Base-by-base conservation (phyloP, 306 rosid genomes). In the Vachellia pachyceras region DNA sequence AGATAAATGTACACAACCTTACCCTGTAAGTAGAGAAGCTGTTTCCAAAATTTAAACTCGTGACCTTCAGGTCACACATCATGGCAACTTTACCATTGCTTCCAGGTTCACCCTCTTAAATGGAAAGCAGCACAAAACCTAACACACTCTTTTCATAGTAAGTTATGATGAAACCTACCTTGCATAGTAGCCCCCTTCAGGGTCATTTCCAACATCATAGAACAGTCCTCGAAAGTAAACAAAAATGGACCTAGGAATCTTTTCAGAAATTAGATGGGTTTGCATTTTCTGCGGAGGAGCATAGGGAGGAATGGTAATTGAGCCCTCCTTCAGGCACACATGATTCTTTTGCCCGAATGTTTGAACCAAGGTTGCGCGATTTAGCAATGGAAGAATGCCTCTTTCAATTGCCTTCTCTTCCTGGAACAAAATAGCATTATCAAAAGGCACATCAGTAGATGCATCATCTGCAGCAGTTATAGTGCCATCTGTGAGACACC, bases 201-300 rank as follows among this genome's bases (percentile, higher is more conserved):
- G 98, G 77, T 93, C 98, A 89, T 93, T 93, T 82, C 97, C 97
- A 25, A 93, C 97, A 83, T 93, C 97, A 86, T 93, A 93, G 80
- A 93, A 93, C 72, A 93, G 86, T 82, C 97, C 97, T 63, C 97
- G 90, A 81, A 93, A 93, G 85, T 93, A 93, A 80, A 93, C 97
- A 77, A 93, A 93, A 76, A 93, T 93, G 82, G 97, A 91, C 80
- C 97, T 81, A 50, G 97, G 97, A 68, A 86, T 91, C 58, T 88
- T 91, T 61, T 93, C 94, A 44, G 97, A 89, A 80, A 93, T 93
- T 63, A 91, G 80, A 77, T 93, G 97, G 76, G 97, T 69, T 10
- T 93, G 91, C 93, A 93, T 93, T 87, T 93, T 91, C 89, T 91
- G 97, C n/a, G 94, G 97, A 46, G 97, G 97, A 55, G 97, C 97